Conservation (phyloP, 495 filamentous ascomycete genomes). For the Trypethelium eluteriae region DNA sequence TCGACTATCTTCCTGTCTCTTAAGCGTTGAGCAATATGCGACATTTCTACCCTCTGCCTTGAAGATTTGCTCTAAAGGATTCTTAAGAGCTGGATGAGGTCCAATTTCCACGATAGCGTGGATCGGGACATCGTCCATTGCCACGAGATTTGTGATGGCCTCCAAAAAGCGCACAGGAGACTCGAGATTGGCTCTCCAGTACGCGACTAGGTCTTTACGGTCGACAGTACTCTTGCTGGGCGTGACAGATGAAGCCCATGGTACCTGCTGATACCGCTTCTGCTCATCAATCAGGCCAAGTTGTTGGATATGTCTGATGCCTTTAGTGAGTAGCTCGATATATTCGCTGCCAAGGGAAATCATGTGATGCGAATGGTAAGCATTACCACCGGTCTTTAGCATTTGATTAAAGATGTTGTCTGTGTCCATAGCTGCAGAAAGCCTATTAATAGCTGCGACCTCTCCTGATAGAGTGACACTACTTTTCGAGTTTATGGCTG, state of each 20-base stretch:
- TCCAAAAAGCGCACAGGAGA: conserved; percentile 11
- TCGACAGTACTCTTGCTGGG: not conserved
- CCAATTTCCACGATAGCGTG: conserved; percentile 20
- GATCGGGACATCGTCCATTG: not conserved
- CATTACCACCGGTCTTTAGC: conserved; percentile 7
- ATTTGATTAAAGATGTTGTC: conserved; percentile 9
- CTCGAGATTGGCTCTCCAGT: conserved; percentile 22
- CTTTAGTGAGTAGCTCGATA: not conserved
- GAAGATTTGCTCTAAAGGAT: conserved; percentile 2
- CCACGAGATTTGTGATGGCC: not conserved
- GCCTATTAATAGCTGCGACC: conserved; percentile 16
- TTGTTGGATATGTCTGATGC: not conserved
- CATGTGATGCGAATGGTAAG: conserved; percentile 56
- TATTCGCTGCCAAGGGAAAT: conserved; percentile 19
- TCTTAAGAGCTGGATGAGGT: conserved; percentile 17
- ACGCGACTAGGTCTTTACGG: not conserved
- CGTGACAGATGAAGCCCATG: not conserved
- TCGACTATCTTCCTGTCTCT: not conserved
- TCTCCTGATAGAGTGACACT: conserved; percentile 33
- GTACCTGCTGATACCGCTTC: not conserved
- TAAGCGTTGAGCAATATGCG: not conserved
- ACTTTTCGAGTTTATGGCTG: conserved; percentile 33
- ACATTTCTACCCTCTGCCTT: not conserved
- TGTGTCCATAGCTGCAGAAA: not conserved
- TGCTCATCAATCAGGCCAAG: not conserved